Percentiles rank a stretch among this genome's conserved stretches.
Evolutionary conservation across 2,329 filamentous ascomycete species (phyloP).

Genomic region (Chrysosporium keratinophilum): DNA sequence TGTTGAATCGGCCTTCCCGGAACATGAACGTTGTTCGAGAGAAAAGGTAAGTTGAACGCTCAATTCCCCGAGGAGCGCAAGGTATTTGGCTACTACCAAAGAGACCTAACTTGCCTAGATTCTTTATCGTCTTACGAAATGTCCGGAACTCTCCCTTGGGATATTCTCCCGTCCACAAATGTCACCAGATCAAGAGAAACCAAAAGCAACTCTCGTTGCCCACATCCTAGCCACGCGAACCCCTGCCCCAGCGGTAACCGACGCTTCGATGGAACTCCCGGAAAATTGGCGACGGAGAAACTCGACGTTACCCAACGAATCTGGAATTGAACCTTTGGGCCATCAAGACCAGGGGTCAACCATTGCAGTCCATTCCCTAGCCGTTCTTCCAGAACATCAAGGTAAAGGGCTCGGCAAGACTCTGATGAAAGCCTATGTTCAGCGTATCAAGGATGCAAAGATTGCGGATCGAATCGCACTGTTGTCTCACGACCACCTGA

Average conservation of each 20-base stretch:
- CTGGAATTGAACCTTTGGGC: constrained; percentile 44
- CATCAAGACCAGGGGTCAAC: constrained; percentile 65
- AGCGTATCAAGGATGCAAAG: constrained; percentile 60
- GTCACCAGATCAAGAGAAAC: constrained; percentile 49
- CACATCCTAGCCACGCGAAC: constrained; percentile 70
- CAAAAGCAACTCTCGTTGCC: constrained; percentile 55
- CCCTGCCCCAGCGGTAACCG: constrained; percentile 52
- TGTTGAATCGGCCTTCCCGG: constrained; percentile 52
- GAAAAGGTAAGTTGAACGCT: constrained; percentile 44
- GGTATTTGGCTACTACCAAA: background rate
- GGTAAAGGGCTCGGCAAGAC: constrained; percentile 62
- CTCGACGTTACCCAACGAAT: constrained; percentile 22
- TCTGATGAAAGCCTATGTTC: constrained; percentile 64
- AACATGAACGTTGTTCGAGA: constrained; percentile 45
- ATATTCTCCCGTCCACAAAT: constrained; percentile 57
- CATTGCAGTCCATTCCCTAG: constrained; percentile 71
- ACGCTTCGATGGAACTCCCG: constrained; percentile 66
- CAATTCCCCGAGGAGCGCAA: too few relatives aligned
- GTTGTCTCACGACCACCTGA: constrained; percentile 63
- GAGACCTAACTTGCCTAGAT: constrained; percentile 44
- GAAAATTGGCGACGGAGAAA: constrained; percentile 50
- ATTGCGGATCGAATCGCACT: constrained; percentile 64
- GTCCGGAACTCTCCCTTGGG: constrained; percentile 67
- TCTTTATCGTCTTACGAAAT: constrained; percentile 62
- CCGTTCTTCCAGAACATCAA: constrained; percentile 65